Conservation (phyloP, 495 filamentous ascomycete species). For the Mytilinidion resinicola region DNA sequence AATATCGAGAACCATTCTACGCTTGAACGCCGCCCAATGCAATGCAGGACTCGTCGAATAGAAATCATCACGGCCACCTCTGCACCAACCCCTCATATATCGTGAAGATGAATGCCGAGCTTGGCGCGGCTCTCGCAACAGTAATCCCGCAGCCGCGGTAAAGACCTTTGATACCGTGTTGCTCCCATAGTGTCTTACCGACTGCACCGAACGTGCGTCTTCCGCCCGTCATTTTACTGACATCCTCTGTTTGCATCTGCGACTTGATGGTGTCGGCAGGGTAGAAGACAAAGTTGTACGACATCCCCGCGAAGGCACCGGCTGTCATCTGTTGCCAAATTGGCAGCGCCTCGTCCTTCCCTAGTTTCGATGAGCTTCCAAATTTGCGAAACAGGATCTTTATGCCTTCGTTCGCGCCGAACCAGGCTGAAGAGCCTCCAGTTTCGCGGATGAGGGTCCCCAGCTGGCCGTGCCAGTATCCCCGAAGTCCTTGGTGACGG, state of each 20-base stretch:
- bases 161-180: conserved; percentile 74
- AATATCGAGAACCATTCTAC: not conserved
- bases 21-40: not conserved
- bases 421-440: conserved; percentile 91
- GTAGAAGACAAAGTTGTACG: conserved; percentile 94
- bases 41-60: not conserved
- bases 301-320: conserved; percentile 86
- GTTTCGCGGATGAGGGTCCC: conserved; percentile 93
- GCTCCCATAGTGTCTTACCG: conserved; percentile 63
- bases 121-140: conserved; percentile 75
- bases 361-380: conserved; percentile 9
- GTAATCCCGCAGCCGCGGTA: conserved; percentile 97
- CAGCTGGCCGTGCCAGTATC: conserved; percentile 92
- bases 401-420: conserved; percentile 82
- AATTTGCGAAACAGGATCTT: conserved; percentile 55
- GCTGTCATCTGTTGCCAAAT: conserved; percentile 79
- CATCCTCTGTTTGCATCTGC: conserved; percentile 85
- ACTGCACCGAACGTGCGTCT: conserved; percentile 62
- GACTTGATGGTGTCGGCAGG: conserved; percentile 96
- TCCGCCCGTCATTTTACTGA: conserved; percentile 38
- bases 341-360: conserved; percentile 38
- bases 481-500: conserved; percentile 67
- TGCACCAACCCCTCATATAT: conserved; percentile 69
- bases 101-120: conserved; percentile 95
- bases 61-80: not conserved